Base-by-base conservation (phyloP, 1,284 basidiomycete genomes). In the Porodaedalea pini region DNA sequence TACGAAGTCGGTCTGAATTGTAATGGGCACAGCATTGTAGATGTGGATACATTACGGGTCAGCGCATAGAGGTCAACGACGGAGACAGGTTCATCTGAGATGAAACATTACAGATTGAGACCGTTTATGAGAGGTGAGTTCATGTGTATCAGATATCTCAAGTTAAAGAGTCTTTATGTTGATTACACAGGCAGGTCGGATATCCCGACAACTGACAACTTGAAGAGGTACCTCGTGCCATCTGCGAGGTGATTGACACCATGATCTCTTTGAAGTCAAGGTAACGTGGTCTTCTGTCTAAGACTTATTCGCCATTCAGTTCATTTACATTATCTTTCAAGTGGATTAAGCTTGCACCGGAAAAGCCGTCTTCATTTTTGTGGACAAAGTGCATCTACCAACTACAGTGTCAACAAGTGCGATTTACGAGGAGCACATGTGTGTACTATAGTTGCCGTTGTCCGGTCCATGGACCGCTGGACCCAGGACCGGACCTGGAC, bases 351-450 rank as follows among this genome's bases (percentile, higher is more conserved):
- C 86, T 99, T 58, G 92, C 94, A 34, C 96, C 97, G 15, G 97
- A 99, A 83, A 98, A 78, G 97, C 97, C 32, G 98, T 98, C 76
- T 98, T 98, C 78, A 97, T 98, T 73, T 98, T 98, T 69, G 94
- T 98, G 50, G 94, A 99, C 68, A 97, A 99, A 73, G 94, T 99
- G 57, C 82, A 99, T 40, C 97, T 97, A 54, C 96, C 97, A 49
- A 98, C 97, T 1, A 96, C 96, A 21, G 96, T 96, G 4, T 79
- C 98, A 53, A 99, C 99, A 97, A 95, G 92, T 69, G 89, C 94
- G 51, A 98, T 99, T 69, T 99, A 99, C 71, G 97, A 99, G 75
- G 97, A 99, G 75, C 96, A 99, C 83, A 97, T 97, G 94, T 95
- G 63, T 69, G 90, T 80, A 10, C 37, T 43, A 25, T 54, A 3